Base-by-base conservation (phyloP, 495 filamentous ascomycete species). In the Pyrenula aspistea region DNA sequence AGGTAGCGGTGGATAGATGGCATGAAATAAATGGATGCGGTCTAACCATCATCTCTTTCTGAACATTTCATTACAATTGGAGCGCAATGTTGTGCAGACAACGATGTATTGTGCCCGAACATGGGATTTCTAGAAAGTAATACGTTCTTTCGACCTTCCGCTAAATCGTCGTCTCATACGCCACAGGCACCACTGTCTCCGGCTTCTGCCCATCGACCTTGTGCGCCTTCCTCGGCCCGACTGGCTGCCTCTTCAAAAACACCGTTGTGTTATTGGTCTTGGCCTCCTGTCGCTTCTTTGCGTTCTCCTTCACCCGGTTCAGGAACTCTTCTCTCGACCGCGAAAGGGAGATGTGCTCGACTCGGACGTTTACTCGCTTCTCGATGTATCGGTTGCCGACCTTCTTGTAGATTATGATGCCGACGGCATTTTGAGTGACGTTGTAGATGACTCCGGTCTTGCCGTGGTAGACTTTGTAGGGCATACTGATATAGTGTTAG, bases 91-190 rank as follows among this genome's bases (percentile, higher is more conserved):
- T 8, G 4, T 42, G 31, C 15, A 42, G 31, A 42, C 31, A 42
- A 42, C 31, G 4, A 42, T 42, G 8, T 42, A 15, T 15, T 8
- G 15, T 42, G 8, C 4, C 15, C 15, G 31, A 42, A 15, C 31
- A 4, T 8, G 4, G 8, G 4, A 59, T 22, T 57, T 56, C 63
- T 49, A 61, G 54, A 56, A 24, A 23, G 15, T 20, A 42, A 42
- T 8, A 4, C 31, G 15, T 15, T 4, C 31, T 42, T 15, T 49
- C 48, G 59, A 15, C 4, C 31, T 8, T 42, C 8, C 4, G 74
- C 86, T 92, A 98, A 70, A 97, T 97, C 62, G 90, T 92, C 65
- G 93, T 98, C 83, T 96, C 93, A 83, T 96, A 98, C 68, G 91
- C 76, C 63, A 96, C 82, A 51, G 93, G 90, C 50, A 84, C 81